Evolutionary conservation across 2,329 filamentous ascomycete genomes (phyloP).

Genomic region (Epichloe glyceriae): DNA sequence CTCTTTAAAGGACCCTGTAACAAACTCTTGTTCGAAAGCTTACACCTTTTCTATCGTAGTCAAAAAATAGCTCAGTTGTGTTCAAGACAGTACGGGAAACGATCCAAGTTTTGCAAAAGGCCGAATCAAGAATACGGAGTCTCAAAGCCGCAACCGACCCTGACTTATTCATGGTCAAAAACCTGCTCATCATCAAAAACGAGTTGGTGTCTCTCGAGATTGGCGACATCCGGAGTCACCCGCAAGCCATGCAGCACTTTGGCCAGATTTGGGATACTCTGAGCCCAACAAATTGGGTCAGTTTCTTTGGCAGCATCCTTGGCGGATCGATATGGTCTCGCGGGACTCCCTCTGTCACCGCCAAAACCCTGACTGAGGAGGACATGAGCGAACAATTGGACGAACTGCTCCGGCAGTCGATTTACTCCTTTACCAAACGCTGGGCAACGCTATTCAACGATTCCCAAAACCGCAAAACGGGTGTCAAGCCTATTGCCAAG

Average conservation of each 20-base stretch:
- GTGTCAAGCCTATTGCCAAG: slow-evolving; percentile 36
- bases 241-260: slow-evolving; percentile 44
- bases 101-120: slow-evolving; percentile 67
- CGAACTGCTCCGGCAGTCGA: slow-evolving; percentile 47
- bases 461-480: slow-evolving; percentile 32
- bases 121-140: slow-evolving; percentile 56
- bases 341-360: slow-evolving; percentile 21
- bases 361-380: slow-evolving; percentile 31
- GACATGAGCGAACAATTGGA: slow-evolving; percentile 54
- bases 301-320: slow-evolving; percentile 46
- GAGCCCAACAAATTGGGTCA: slow-evolving; percentile 42
- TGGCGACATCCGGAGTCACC: slow-evolving; percentile 46
- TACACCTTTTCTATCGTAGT: slow-evolving; percentile 7
- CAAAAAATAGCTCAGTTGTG: slow-evolving; percentile 40
- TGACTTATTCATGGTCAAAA: slow-evolving; percentile 87
- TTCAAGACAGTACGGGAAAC: slow-evolving; percentile 78
- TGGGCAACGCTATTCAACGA: slow-evolving; percentile 42
- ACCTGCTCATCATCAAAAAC: slow-evolving; percentile 88
- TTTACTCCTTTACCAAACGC: slow-evolving; percentile 48
- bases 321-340: slow-evolving; percentile 39
- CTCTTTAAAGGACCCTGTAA: too few relatives aligned
- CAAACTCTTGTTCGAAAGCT: background rate
- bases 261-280: slow-evolving; percentile 52
- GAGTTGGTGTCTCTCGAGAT: slow-evolving; percentile 95
- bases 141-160: slow-evolving; percentile 52